Evolutionary conservation across 2,329 filamentous ascomycete species (phyloP).

Genomic region (Xylaria sp.): DNA sequence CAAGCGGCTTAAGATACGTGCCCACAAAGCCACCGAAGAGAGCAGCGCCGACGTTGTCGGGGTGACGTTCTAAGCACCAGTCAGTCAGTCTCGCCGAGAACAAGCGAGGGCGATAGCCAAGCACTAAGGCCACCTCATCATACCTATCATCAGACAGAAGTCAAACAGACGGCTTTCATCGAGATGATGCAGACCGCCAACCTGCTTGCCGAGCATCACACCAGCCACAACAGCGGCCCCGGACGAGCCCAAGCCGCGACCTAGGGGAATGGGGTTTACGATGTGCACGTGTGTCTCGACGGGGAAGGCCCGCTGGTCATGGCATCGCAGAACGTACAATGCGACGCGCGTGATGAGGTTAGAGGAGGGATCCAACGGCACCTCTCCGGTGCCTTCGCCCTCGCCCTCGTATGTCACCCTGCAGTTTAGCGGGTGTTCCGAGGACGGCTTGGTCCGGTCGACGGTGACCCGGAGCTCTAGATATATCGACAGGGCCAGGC

Average conservation of each 20-base stretch:
- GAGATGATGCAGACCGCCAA: constrained; percentile 76
- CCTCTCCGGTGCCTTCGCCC: constrained; percentile 71
- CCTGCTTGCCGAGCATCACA: constrained; percentile 89
- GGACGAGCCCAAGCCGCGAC: constrained; percentile 90
- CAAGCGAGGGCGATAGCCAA: neutral
- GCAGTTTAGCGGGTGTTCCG: constrained; percentile 77
- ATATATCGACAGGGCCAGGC: constrained; percentile 90
- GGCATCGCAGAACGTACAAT: constrained; percentile 91
- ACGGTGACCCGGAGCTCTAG: constrained; percentile 87
- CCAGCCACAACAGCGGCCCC: constrained; percentile 95
- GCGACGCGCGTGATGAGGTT: constrained; percentile 96
- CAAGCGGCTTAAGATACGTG: constrained; percentile 91
- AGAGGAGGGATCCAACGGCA: constrained; percentile 80
- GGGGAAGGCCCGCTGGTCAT: constrained; percentile 85
- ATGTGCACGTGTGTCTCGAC: constrained; percentile 89
- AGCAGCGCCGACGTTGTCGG: constrained; percentile 93
- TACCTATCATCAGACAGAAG: constrained; percentile 95
- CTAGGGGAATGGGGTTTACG: constrained; percentile 92
- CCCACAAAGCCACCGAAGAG: constrained; percentile 96
- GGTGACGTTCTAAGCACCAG: constrained; percentile 70
- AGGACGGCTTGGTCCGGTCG: constrained; percentile 60
- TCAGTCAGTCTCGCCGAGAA: neutral
- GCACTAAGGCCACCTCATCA: neutral
- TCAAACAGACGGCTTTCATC: constrained; percentile 85
- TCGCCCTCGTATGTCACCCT: constrained; percentile 88